Base-by-base conservation (phyloP, 257 asterid genomes). In the Fraxinus anomala region DNA sequence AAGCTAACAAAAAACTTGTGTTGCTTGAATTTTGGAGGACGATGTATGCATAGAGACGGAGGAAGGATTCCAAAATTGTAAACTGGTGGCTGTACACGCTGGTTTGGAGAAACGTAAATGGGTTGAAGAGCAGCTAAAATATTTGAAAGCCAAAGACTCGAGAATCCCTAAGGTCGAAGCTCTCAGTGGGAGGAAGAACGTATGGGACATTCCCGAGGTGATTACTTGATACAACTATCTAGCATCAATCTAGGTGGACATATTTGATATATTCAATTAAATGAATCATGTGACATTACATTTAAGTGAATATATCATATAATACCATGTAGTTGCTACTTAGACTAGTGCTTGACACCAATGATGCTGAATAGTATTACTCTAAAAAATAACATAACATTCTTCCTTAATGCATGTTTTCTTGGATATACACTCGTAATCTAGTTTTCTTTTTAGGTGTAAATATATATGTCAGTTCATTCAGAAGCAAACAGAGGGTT, bases 141-240 rank as follows among this genome's bases (percentile, higher is more conserved):
- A 81, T 76, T 90, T 94, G 70, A 92, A 84, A 82, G 90, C 90
- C 31, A 94, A 88, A 84, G 97, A 94, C 85, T 89, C 97, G 0
- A 92, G 95, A 74, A 92, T 92, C 49, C 80, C 99, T 19, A 94
- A 94, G 75, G 96, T 95, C 70, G 90, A 87, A 77, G 70, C 96
- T 76, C 96, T 94, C 3, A 88, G 98, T 70, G 97, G 98, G 81
- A 83, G 99, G 82, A 88, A 84, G 85, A 86, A 89, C 40, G 96
- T 93, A 11, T 91, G 96, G 97, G 83, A 93, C 71, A 93, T 91
- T 14, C 98, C 99, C 0, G 79, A 86, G 97, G 97, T 92, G 75
- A 78, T 81, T 82, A 39, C 77, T 71, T 73, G 19, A 67, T 68
- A 39, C 28, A 61, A n/a, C 5, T 31, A 31, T 31, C 0, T 31